phyloP scores from a whole-genome alignment of 176 grass and related monocot species.

The Secale cereale region DNA sequence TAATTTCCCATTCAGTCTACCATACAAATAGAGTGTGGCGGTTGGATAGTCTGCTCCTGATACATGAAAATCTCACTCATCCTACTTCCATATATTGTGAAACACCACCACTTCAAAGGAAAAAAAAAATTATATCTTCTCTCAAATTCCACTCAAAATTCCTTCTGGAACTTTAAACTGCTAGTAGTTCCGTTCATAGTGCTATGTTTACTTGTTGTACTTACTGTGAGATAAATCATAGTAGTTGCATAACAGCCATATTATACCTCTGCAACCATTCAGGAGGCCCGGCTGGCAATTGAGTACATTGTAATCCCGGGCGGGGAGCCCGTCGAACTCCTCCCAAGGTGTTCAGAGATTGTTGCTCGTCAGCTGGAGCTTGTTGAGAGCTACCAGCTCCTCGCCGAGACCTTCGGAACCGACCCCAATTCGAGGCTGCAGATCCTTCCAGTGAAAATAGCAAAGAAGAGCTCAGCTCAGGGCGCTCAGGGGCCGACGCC shows the following conservation, averaged over 20 bases:
- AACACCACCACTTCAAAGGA: background rate
- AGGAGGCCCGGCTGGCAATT: constrained; percentile 90
- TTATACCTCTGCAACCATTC: background rate
- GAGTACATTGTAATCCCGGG: constrained; percentile 97
- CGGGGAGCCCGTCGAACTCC: constrained; percentile 84
- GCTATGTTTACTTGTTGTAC: background rate
- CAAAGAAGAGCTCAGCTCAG: constrained; percentile 47
- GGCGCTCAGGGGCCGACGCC: background rate
- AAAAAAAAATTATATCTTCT: background rate
- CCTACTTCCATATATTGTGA: background rate
- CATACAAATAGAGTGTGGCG: background rate
- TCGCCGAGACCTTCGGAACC: constrained; percentile 82
- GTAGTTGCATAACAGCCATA: constrained; percentile 2
- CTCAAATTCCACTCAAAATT: background rate
- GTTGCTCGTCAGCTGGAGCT: constrained; percentile 93
- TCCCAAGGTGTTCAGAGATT: constrained; percentile 96
- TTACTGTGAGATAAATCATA: constrained; percentile 13
- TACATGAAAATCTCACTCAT: background rate
- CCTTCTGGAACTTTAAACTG: background rate
- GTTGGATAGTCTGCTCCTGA: background rate
- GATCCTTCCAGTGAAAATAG: constrained; percentile 88
- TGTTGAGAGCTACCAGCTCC: constrained; percentile 95
- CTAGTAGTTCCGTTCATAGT: background rate
- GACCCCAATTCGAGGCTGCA: constrained; percentile 86
- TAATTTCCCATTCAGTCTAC: background rate